Percentiles rank a stretch among this genome's conserved stretches.
These are phyloP conservation scores for Omphalotus olearius DNA, from an alignment of 1,284 basidiomycete genomes.

Conservation along the genomic window DNA sequence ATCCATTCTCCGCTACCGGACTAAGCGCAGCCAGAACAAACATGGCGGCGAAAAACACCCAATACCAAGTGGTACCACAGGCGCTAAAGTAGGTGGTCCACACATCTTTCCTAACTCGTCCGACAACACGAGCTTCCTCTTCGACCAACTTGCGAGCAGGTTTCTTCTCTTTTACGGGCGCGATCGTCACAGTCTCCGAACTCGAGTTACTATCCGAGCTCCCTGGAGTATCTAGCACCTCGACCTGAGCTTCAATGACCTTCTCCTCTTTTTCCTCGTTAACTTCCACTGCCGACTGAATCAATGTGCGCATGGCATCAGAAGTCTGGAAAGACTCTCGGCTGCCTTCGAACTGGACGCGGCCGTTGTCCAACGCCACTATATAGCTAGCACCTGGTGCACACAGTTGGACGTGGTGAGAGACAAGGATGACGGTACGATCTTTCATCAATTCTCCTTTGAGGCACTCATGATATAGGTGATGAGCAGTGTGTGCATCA, in stretches of 20 bases:
- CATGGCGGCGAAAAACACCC: constrained; percentile 61
- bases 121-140: constrained; percentile 86
- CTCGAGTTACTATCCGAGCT: constrained; percentile 41
- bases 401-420: constrained; percentile 85
- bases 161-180: constrained; percentile 56
- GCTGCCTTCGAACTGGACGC: constrained; percentile 72
- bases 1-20: constrained; percentile 81
- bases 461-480: constrained; percentile 79
- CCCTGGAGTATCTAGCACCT: constrained; percentile 24
- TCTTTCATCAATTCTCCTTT: constrained; percentile 79
- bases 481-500: constrained; percentile 86
- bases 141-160: constrained; percentile 82
- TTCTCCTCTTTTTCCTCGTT: constrained; percentile 40
- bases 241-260: constrained; percentile 26
- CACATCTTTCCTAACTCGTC: constrained; percentile 72
- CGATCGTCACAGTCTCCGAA: constrained; percentile 38
- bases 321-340: constrained; percentile 65
- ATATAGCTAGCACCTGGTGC: constrained; percentile 67
- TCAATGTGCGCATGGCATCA: constrained; percentile 60
- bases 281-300: constrained; percentile 56
- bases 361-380: constrained; percentile 84
- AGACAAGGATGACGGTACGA: constrained; percentile 83
- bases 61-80: constrained; percentile 64
- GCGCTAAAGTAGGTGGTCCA: constrained; percentile 81
- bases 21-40: constrained; percentile 65